Evolutionary conservation across 441 rosid genomes (phyloP), one percentile per base, ranked within the genome.

Genomic region (Pelargonium hybrid): DNA sequence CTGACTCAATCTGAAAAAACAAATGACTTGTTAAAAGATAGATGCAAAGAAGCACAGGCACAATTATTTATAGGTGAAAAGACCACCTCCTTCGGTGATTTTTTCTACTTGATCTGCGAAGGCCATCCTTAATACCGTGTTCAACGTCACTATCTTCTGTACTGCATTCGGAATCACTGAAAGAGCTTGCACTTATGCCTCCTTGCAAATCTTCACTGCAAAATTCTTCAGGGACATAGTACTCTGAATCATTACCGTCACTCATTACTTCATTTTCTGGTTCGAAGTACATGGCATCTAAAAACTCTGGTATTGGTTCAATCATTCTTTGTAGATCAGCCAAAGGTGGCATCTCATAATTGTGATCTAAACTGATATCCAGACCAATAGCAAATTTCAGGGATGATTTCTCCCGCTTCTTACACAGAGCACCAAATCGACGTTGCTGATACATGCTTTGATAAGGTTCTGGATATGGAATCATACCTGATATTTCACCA

Each of bases 391-490:
- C 84, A 75, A 86, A 80, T 70, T 78, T 85, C 61, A 80, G 76
- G 65, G 86, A 67, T 45, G 89, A 75, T 67, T 88, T 87, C 56
- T 71, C 86, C 92, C 92, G 87, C 78, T 89, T 92, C 67, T 85
- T 76, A 37, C 95, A 90, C 68, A 89, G 78, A 7, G 90, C 89
- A 69, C 92, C 95, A 72, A 89, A 88, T 76, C 95, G 87, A 31
- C 87, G 87, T 75, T 81, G 77, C 88, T 89, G 95, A 76, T 78
- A 89, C 88, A 85, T 78, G 67, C 82, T 86, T 78, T 89, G 95
- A 77, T 89, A 88, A 67, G 95, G 95, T 82, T 89, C 95, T 68
- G 87, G 84, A 79, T 89, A 89, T 18, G 95, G 95, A 78, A 85
- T 77, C 89, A 89, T 82, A 76, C 89, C 95, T 89, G 74, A 66